Percentiles rank a stretch among this genome's conserved stretches.
phyloP scores from a whole-genome alignment of 78 protist species.

The Trichosphaerium sp. region DNA sequence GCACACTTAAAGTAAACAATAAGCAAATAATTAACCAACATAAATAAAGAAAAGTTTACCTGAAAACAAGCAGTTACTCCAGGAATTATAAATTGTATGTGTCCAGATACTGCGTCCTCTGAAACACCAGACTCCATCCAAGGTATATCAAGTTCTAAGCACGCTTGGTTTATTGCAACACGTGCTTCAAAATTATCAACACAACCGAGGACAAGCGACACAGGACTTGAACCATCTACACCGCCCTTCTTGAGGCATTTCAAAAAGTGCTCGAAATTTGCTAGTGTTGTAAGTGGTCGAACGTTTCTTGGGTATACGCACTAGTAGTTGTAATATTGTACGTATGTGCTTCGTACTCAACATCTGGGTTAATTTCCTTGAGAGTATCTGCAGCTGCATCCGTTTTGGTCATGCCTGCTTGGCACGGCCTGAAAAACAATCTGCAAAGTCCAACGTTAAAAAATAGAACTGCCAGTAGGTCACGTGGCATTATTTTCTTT shows the following conservation, averaged over 20 bases:
- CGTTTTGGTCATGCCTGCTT: slow-evolving; percentile 76
- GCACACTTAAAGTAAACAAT: slow-evolving; percentile 37
- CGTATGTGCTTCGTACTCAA: slow-evolving; percentile 49
- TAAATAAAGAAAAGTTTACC: background rate
- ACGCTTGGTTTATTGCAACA: slow-evolving; percentile 53
- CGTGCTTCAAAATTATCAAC: slow-evolving; percentile 93
- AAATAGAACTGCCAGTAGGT: background rate
- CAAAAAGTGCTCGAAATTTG: slow-evolving; percentile 61
- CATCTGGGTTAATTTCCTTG: slow-evolving; percentile 86
- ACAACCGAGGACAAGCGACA: slow-evolving; percentile 82
- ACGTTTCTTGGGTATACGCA: too few relatives aligned
- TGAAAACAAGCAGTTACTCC: slow-evolving; percentile 73
- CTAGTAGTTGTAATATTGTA: slow-evolving; percentile 88
- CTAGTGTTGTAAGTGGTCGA: too few relatives aligned
- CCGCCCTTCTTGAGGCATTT: slow-evolving; percentile 47
- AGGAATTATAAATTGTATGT: slow-evolving; percentile 83
- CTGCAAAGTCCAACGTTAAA: background rate
- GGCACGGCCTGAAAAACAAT: slow-evolving; percentile 86
- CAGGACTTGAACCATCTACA: slow-evolving; percentile 11
- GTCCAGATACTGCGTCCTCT: slow-evolving; percentile 95
- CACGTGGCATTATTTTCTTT: background rate
- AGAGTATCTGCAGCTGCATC: slow-evolving; percentile 75
- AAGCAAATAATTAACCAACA: background rate
- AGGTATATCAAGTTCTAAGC: slow-evolving; percentile 14
- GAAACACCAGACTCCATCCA: slow-evolving; percentile 98